Evolutionary conservation across 1,284 basidiomycete genomes (phyloP).

Genomic region (Boletus semigastroideus): DNA sequence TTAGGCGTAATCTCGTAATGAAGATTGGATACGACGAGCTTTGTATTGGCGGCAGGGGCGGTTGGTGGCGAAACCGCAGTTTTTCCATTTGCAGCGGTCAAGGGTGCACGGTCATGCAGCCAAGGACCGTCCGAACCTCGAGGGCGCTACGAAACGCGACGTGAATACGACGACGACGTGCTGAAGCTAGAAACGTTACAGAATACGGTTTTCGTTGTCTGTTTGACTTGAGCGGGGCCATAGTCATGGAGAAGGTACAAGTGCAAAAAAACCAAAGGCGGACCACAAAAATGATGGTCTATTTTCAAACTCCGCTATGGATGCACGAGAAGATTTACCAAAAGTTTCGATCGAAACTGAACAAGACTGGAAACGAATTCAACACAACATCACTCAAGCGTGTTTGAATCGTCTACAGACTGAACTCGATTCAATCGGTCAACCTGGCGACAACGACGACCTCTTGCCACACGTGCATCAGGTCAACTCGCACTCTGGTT

Average conservation of each 20-base stretch:
- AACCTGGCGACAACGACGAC: slow-evolving; percentile 41
- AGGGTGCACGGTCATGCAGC: slow-evolving; percentile 71
- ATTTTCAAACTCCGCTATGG: slow-evolving; percentile 8
- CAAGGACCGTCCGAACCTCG: slow-evolving; percentile 56
- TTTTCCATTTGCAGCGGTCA: slow-evolving; percentile 33
- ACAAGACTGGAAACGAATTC: slow-evolving; percentile 61
- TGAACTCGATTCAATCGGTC: slow-evolving; percentile 36
- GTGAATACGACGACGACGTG: neutral
- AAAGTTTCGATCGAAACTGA: slow-evolving; percentile 63
- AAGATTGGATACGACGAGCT: slow-evolving; percentile 82
- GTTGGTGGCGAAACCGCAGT: slow-evolving; percentile 25
- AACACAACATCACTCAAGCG: slow-evolving; percentile 47
- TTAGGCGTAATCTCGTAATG: slow-evolving; percentile 92
- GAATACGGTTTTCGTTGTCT: slow-evolving; percentile 31
- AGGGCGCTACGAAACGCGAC: slow-evolving; percentile 24
- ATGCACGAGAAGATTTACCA: slow-evolving; percentile 54
- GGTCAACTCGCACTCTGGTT: slow-evolving; percentile 33
- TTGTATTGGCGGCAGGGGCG: slow-evolving; percentile 51
- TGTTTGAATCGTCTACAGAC: slow-evolving; percentile 45
- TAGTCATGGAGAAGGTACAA: neutral
- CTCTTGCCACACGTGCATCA: slow-evolving; percentile 50
- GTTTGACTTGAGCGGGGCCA: slow-evolving; percentile 23
- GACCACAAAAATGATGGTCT: neutral
- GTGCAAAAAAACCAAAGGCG: neutral
- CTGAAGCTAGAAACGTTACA: slow-evolving; percentile 11